Evolutionary conservation across 768 basidiomycete genomes (phyloP).

Genomic region (Phlegmacium glaucopus): DNA sequence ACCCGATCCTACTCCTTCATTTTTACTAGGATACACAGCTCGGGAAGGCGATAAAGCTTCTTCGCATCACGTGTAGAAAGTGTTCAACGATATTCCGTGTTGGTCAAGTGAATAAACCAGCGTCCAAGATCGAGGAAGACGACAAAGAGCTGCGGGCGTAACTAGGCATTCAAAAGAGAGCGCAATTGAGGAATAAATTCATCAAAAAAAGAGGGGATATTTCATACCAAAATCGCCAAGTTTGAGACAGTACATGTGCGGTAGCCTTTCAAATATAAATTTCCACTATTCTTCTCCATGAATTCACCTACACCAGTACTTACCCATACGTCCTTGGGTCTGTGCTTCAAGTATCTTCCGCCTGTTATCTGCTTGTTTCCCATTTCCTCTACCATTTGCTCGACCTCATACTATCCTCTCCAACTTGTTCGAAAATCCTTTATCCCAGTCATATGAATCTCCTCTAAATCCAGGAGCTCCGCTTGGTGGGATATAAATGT

Average conservation of each 20-base stretch:
- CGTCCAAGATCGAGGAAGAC: slow-evolving; percentile 72
- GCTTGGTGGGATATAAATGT: slow-evolving; percentile 38
- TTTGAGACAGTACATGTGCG: slow-evolving; percentile 44
- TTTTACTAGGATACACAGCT: slow-evolving; percentile 52
- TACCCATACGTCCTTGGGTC: neutral
- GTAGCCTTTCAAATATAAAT: slow-evolving; percentile 56
- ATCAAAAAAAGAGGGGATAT: slow-evolving; percentile 6
- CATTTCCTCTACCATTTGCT: neutral
- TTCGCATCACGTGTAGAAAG: slow-evolving; percentile 72
- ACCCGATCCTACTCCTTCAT: slow-evolving; percentile 37
- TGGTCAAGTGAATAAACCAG: slow-evolving; percentile 93
- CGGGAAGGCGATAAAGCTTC: slow-evolving; percentile 13
- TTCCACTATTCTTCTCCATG: slow-evolving; percentile 48
- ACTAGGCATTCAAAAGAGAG: slow-evolving; percentile 34
- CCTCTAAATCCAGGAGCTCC: slow-evolving; percentile 82
- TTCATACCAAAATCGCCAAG: slow-evolving; percentile 63
- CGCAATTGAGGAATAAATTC: neutral
- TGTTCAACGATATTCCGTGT: slow-evolving; percentile 89
- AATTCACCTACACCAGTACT: slow-evolving; percentile 33
- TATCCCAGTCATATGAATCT: slow-evolving; percentile 65
- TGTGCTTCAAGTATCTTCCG: neutral
- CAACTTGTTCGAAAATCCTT: slow-evolving; percentile 51
- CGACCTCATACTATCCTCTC: too few relatives aligned
- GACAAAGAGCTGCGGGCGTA: slow-evolving; percentile 69
- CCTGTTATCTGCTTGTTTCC: neutral